Base-by-base conservation (phyloP, 805 yeast genomes). In the Ogataea parapolymorpha region DNA sequence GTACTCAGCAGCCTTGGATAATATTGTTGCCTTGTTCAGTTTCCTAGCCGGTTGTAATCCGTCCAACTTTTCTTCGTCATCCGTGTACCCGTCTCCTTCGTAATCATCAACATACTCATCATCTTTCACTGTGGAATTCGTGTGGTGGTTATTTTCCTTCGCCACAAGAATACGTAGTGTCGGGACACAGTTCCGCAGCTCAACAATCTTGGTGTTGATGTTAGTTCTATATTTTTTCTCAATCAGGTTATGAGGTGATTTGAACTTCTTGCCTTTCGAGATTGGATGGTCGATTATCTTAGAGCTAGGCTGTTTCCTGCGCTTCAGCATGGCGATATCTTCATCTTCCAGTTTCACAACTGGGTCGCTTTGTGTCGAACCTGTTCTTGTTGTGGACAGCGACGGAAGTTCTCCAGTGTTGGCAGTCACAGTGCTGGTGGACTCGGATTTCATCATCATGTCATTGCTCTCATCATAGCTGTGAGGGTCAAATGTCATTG, bases 171-270 rank as follows among this genome's bases (percentile, higher is more conserved):
- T 71, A 39, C 86, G 70, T 39, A 87, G 68, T 3, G 93, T 67
- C 2, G 95, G 95, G 22, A 86, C 95, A 23, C 88, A 82, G 51
- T 84, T 86, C 56, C 90, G 70, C 30, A 85, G 71, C 28, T 81
- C 84, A 32, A 77, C 58, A 36, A 85, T 85, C 61, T 82, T 85
- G 39, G 83, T 74, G 58, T 85, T 85, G 55, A 85, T 83, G 55
- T 85, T 85, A 11, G 88, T 82, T 56, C 95, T 66, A 63, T 85
- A 85, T 60, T 84, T 81, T 63, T 85, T 85, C 56, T 86, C 95
- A 51, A 85, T 83, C 72, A 85, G 75, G 56, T 85, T 86, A 62
- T 85, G 95, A 11, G 87, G 77, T 2, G 84, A 74, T 63, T 82
- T 79, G 37, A 75, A 71, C 48, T 70, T 71, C 45, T 70, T 72